Evolutionary conservation across 495 filamentous ascomycete genomes (phyloP).

Genomic region (Penicillium psychrofluorescens): DNA sequence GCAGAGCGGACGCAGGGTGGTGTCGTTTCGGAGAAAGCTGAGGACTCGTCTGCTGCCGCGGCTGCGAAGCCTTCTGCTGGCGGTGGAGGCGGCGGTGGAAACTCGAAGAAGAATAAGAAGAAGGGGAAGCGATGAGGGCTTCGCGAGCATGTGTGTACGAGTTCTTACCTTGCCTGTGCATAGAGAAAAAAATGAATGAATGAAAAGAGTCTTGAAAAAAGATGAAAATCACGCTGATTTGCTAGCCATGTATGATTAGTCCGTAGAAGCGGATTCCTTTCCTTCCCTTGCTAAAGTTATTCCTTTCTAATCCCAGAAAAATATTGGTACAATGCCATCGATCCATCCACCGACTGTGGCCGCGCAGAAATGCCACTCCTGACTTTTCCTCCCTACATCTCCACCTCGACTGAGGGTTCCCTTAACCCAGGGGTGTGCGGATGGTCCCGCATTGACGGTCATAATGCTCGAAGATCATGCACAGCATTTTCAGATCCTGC

Average conservation of each 20-base stretch:
- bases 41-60: slow-evolving; percentile 26
- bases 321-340: too few species aligned
- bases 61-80: slow-evolving; percentile 36
- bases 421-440: slow-evolving; percentile 29
- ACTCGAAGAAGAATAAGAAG: slow-evolving; percentile 65
- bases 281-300: too few species aligned
- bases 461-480: slow-evolving; percentile 34
- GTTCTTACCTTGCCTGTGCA: not conserved
- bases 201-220: too few species aligned
- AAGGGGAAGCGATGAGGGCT: slow-evolving; percentile 58
- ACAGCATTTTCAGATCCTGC: slow-evolving; percentile 35
- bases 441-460: slow-evolving; percentile 37
- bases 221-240: too few species aligned
- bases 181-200: not conserved
- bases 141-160: too few species aligned
- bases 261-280: too few species aligned
- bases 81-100: slow-evolving; percentile 33
- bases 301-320: too few species aligned
- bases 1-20: slow-evolving; percentile 82
- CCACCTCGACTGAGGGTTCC: not conserved
- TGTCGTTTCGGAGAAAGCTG: slow-evolving; percentile 59
- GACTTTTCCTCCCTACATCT: too few species aligned
- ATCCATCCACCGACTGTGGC: too few species aligned
- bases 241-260: too few species aligned
- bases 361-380: too few species aligned